Base-by-base conservation (phyloP, 345 rosid genomes). In the Sonneratia alba region DNA sequence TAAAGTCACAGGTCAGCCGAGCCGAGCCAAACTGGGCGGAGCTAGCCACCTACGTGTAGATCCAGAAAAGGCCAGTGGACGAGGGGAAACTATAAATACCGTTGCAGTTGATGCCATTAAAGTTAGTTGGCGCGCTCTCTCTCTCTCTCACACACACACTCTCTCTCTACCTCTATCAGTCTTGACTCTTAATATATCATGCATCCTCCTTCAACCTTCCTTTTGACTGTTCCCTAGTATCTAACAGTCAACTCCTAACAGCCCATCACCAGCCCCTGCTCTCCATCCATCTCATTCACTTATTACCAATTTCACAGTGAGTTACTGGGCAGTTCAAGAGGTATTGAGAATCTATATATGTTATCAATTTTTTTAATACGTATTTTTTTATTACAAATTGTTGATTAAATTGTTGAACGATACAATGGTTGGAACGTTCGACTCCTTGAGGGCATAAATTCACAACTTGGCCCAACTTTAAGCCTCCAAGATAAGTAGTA, bases 171-270 rank as follows among this genome's bases (percentile, higher is more conserved):
- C 70, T 75, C 78, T 55, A 5, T 55, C 7, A 18, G 6, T 4
- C 22, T 55, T 4, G n/a, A 27, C 32, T 27, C 32, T 1, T 27
- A 27, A 27, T 27, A 27, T 27, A 27, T 27, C 32, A 27, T 66
- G 7, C 51, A 24, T 7, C 15, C 22, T 8, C 15, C 19, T 27
- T 59, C 68, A 68, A 34, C 71, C 73, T 73, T 27, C 0, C 32
- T 27, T 27, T 51, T 65, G 47, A 47, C 71, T 79, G 80, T 68
- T 79, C 75, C 66, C 72, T 3, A 80, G 76, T 81, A 95, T 89
- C 99, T 92, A 95, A 89, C 99, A 87, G 97, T 95, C 99, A 95
- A 92, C 92, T 85, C 93, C 95, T 88, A 85, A 92, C 88, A 66
- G 86, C 87, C 85, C 53, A 40, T 40, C 43, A 40, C 22, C 53